Conservation (phyloP, 2,329 filamentous ascomycete species). For the Sphaerostilbella broomeana region DNA sequence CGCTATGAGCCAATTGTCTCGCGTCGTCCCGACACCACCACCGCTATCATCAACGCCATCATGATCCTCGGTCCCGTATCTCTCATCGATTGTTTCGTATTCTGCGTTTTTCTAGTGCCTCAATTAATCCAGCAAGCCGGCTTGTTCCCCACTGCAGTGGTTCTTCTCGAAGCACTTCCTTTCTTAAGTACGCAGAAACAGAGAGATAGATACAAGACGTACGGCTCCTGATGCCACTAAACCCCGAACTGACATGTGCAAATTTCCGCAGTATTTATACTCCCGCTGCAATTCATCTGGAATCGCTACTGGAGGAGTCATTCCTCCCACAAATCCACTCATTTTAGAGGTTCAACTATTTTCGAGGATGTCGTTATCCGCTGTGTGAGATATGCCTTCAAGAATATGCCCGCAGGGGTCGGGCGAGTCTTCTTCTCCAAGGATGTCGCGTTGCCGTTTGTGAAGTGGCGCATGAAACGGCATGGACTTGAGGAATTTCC, state of each 20-base stretch:
- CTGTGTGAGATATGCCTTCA: slow-evolving; percentile 72
- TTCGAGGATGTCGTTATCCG: slow-evolving; percentile 75
- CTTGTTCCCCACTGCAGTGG: slow-evolving; percentile 49
- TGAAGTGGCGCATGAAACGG: slow-evolving; percentile 67
- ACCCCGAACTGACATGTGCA: neutral
- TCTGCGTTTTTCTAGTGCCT: slow-evolving; percentile 62
- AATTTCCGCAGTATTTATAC: slow-evolving; percentile 19
- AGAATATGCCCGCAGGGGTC: slow-evolving; percentile 60
- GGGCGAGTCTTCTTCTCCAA: slow-evolving; percentile 74
- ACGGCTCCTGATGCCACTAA: neutral
- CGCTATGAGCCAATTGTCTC: slow-evolving; percentile 4
- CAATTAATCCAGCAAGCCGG: slow-evolving; percentile 66
- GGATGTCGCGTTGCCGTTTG: slow-evolving; percentile 63
- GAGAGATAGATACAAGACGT: neutral
- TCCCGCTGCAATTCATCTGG: slow-evolving; percentile 26
- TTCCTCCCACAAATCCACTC: slow-evolving; percentile 40
- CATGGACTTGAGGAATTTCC: slow-evolving; percentile 60
- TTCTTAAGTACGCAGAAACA: slow-evolving; percentile 58
- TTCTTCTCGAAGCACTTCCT: slow-evolving; percentile 57
- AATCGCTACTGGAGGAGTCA: slow-evolving; percentile 25
- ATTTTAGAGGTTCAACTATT: slow-evolving; percentile 60
- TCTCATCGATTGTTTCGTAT: slow-evolving; percentile 68
- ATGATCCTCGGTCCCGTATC: slow-evolving; percentile 73
- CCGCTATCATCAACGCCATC: slow-evolving; percentile 59
- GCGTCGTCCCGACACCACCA: slow-evolving; percentile 14